phyloP scores from a whole-genome alignment of 1,139 yeast genomes.

The Nematodospora anomalae region DNA sequence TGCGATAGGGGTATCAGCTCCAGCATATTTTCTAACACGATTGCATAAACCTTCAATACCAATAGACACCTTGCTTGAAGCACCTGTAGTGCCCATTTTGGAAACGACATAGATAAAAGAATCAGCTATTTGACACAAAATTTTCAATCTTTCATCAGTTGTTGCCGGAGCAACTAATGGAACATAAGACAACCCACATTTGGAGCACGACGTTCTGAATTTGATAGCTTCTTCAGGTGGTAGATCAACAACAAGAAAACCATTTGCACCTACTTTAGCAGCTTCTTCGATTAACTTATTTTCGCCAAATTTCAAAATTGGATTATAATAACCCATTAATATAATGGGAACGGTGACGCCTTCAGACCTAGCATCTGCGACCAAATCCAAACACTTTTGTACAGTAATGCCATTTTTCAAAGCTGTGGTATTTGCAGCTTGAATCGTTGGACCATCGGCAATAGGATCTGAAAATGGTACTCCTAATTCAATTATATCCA shows the following conservation, averaged over 20 bases:
- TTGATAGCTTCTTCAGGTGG: constrained; percentile 97
- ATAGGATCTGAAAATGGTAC: constrained; percentile 98
- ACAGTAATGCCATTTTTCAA: constrained; percentile 80
- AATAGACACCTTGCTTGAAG: constrained; percentile 60
- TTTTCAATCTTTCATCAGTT: constrained; percentile 78
- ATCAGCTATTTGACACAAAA: constrained; percentile 83
- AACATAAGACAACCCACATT: constrained; percentile 73
- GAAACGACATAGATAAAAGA: constrained; percentile 95
- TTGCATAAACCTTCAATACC: constrained; percentile 69
- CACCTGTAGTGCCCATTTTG: constrained; percentile 98
- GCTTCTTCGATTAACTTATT: constrained; percentile 75
- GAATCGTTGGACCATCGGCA: constrained; percentile 98
- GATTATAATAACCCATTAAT: constrained; percentile 97
- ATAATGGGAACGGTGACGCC: constrained; percentile 90
- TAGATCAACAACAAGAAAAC: constrained; percentile 89
- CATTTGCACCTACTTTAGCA: constrained; percentile 88
- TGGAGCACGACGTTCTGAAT: constrained; percentile 71
- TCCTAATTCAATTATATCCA: constrained; percentile 91
- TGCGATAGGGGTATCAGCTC: constrained; percentile 79
- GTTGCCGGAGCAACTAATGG: constrained; percentile 98
- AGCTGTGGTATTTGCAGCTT: constrained; percentile 77
- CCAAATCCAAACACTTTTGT: constrained; percentile 64
- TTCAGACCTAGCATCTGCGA: constrained; percentile 67
- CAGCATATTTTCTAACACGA: constrained; percentile 73
- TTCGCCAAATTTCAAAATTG: constrained; percentile 88